Conservation (phyloP, 179 eudicot genomes). For the Pouteria campechiana region DNA sequence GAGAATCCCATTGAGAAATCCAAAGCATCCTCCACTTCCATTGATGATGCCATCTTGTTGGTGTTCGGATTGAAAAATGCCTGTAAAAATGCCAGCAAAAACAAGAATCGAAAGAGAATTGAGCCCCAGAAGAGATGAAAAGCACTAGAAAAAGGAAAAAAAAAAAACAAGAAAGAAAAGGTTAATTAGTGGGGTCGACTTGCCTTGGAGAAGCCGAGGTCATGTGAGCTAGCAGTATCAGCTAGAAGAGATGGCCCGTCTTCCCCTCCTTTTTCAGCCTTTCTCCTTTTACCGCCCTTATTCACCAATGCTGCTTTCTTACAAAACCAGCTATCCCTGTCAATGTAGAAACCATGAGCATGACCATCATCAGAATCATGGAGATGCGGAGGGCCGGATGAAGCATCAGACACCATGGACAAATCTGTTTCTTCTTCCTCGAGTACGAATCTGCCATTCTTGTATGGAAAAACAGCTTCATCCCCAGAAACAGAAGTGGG, state of each 20-base stretch:
- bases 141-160: not conserved
- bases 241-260: constrained; percentile 33
- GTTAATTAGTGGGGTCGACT: not conserved
- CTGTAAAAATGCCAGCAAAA: no score
- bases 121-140: no score
- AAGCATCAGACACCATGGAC: constrained; percentile 86
- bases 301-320: constrained; percentile 9
- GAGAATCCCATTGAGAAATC: constrained; percentile 38
- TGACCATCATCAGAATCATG: constrained; percentile 15
- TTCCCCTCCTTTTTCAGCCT: constrained; percentile 5
- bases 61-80: no score
- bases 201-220: constrained; percentile 35
- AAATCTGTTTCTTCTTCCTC: constrained; percentile 45
- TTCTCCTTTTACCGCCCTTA: constrained; percentile 9
- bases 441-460: not conserved
- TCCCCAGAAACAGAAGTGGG: constrained; percentile 2
- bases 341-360: no score
- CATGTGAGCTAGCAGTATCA: constrained; percentile 82
- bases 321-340: not conserved
- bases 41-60: no score
- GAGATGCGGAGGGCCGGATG: constrained; percentile 63
- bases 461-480: constrained; percentile 3
- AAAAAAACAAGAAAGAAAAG: not conserved
- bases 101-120: no score
- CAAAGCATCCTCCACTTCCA: constrained; percentile 12